These are phyloP conservation scores for bread wheat (Triticum aestivum) DNA, from an alignment of 176 grass and related monocot species.

Conservation along the genomic window DNA sequence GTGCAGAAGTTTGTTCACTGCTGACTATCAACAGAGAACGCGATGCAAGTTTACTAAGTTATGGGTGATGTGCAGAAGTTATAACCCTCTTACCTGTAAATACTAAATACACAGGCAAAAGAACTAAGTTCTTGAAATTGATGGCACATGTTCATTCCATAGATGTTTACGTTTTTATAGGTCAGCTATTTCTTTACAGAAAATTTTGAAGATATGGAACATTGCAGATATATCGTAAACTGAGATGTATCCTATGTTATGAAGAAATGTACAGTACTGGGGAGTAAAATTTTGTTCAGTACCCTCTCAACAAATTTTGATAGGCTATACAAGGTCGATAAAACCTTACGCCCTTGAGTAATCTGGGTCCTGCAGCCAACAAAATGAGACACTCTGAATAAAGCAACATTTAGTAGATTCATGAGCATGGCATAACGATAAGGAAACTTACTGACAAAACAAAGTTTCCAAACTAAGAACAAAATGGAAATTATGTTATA, in stretches of 20 bases:
- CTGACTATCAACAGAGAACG: background rate
- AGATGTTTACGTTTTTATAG: conserved; percentile 6
- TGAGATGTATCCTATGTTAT: background rate
- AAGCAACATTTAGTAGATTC: background rate
- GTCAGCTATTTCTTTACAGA: conserved; percentile 7
- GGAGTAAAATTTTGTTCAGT: conserved; percentile 27
- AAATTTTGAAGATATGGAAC: background rate
- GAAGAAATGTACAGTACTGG: conserved; percentile 10
- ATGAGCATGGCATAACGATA: conserved; percentile 10
- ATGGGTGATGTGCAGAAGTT: background rate
- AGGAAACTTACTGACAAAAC: conserved; percentile 1
- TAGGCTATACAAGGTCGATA: conserved; percentile 69
- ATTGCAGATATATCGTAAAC: background rate
- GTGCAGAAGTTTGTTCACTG: background rate
- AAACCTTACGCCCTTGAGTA: conserved; percentile 90
- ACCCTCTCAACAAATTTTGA: conserved; percentile 93
- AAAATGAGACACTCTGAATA: conserved; percentile 39
- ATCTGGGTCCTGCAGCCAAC: conserved; percentile 69
- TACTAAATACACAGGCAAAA: conserved; percentile 1
- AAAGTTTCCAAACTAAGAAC: conserved; percentile 17
- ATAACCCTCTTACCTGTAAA: conserved; percentile 5
- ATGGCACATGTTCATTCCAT: background rate
- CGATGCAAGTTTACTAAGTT: background rate
- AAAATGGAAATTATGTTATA: conserved; percentile 12
- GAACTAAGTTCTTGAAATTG: background rate